These are phyloP conservation scores for Fraxinus angustifolia DNA, from an alignment of 305 asterid genomes.

Conservation along the genomic window DNA sequence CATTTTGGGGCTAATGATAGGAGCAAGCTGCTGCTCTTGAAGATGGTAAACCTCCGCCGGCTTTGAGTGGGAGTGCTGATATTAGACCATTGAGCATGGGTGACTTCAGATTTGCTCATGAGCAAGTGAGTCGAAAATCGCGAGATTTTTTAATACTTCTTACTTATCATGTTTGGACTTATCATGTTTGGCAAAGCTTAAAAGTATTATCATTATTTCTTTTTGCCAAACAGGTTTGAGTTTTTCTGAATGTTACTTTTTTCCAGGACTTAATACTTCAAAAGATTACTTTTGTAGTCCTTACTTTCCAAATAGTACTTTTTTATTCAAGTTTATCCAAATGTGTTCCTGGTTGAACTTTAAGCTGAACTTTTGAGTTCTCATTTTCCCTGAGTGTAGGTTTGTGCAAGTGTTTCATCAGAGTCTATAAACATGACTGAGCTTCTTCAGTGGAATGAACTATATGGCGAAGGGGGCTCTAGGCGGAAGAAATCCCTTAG, in stretches of 20 bases:
- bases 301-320: neutral
- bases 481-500: slow-evolving; percentile 71
- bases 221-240: neutral
- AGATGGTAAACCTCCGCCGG: slow-evolving; percentile 55
- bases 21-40: slow-evolving; percentile 54
- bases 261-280: neutral
- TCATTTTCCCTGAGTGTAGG: slow-evolving; percentile 30
- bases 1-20: slow-evolving; percentile 29
- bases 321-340: neutral
- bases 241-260: neutral
- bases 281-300: neutral
- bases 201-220: neutral
- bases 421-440: slow-evolving; percentile 77
- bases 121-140: slow-evolving; percentile 34
- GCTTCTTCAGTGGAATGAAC: slow-evolving; percentile 79
- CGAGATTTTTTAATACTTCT: neutral
- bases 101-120: slow-evolving; percentile 62
- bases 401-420: slow-evolving; percentile 77
- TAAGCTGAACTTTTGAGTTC: neutral
- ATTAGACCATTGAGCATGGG: slow-evolving; percentile 48
- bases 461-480: slow-evolving; percentile 84
- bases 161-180: neutral
- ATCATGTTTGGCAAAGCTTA: neutral
- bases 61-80: slow-evolving; percentile 58
- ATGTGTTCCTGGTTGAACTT: neutral